These are phyloP conservation scores for Paramecium sonneborni DNA, from an alignment of 73 alveolate genomes.

Conservation along the genomic window DNA sequence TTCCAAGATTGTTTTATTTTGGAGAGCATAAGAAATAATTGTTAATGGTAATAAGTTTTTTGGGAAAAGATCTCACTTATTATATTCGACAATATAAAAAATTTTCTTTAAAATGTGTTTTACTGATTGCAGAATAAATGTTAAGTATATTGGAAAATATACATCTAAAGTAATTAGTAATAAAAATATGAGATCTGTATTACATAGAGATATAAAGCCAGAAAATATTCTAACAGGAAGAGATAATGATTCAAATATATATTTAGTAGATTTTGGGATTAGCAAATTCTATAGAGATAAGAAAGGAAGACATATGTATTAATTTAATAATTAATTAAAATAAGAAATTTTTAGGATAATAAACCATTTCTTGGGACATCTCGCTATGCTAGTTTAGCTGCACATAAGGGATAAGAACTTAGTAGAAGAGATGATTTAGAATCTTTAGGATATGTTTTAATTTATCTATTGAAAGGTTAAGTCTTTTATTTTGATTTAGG, in stretches of 20 bases:
- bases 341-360: constrained; percentile 6
- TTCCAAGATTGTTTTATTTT: constrained; percentile 34
- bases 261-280: constrained; percentile 93
- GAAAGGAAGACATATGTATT: constrained; percentile 51
- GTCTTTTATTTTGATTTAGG: constrained; percentile 35
- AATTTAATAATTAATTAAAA: neutral
- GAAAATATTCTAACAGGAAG: constrained; percentile 79
- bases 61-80: constrained; percentile 63
- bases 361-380: constrained; percentile 72
- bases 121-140: constrained; percentile 46
- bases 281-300: constrained; percentile 82
- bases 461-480: constrained; percentile 71
- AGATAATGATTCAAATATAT: constrained; percentile 74
- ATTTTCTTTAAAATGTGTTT: constrained; percentile 50
- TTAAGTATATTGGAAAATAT: constrained; percentile 48
- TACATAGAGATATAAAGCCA: constrained; percentile 97
- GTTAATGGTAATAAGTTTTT: constrained; percentile 48
- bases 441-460: constrained; percentile 79
- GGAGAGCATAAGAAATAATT: constrained; percentile 50
- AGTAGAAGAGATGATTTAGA: constrained; percentile 87
- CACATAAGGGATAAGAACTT: constrained; percentile 86
- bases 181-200: constrained; percentile 75
- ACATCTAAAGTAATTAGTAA: neutral
- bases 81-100: constrained; percentile 52
- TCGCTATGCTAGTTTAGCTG: constrained; percentile 77